phyloP scores from a whole-genome alignment of 2,329 filamentous ascomycete species.

The Xylariaceae sp. region DNA sequence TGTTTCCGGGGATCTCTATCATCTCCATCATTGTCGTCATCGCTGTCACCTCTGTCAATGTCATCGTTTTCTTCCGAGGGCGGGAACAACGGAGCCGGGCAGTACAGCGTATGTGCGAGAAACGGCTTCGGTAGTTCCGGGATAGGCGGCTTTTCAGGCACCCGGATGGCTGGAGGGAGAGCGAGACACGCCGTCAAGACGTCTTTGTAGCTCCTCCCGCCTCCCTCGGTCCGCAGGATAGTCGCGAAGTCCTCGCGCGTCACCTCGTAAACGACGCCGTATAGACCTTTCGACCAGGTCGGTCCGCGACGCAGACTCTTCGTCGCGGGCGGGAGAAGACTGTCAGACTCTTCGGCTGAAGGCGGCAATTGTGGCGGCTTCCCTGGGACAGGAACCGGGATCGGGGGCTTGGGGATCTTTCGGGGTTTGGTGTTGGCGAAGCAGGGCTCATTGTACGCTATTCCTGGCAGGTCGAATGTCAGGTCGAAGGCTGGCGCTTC shows the following conservation, averaged over 20 bases:
- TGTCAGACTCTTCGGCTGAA: conserved; percentile 25
- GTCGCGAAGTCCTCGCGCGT: conserved; percentile 75
- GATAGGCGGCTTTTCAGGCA: conserved; percentile 60
- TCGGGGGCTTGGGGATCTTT: conserved; percentile 44
- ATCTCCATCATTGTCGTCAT: conserved; percentile 13
- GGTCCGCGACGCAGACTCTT: conserved; percentile 45
- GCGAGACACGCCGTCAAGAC: conserved; percentile 74
- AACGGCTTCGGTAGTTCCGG: conserved; percentile 59
- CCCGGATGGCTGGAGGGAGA: conserved; percentile 54
- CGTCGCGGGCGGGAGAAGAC: conserved; percentile 14
- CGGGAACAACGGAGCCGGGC: conserved; percentile 48
- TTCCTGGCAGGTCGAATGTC: conserved; percentile 78
- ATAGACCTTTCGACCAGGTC: conserved; percentile 73
- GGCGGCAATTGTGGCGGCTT: conserved; percentile 28
- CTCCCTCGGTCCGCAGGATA: conserved; percentile 89
- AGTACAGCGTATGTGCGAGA: conserved; percentile 80
- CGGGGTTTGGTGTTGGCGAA: conserved; percentile 77
- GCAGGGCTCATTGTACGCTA: conserved; percentile 86
- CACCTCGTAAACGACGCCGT: conserved; percentile 95
- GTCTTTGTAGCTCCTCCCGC: conserved; percentile 79
- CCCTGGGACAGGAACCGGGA: conserved; percentile 21
- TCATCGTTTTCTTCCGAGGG: conserved; percentile 13
- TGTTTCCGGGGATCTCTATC: conserved; percentile 27
- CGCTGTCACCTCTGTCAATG: neutral
- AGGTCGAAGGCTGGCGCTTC: conserved; percentile 73